Evolutionary conservation across 331 rosid species (phyloP), one percentile per base, ranked within the genome.

Genomic region (Acacia concinna): DNA sequence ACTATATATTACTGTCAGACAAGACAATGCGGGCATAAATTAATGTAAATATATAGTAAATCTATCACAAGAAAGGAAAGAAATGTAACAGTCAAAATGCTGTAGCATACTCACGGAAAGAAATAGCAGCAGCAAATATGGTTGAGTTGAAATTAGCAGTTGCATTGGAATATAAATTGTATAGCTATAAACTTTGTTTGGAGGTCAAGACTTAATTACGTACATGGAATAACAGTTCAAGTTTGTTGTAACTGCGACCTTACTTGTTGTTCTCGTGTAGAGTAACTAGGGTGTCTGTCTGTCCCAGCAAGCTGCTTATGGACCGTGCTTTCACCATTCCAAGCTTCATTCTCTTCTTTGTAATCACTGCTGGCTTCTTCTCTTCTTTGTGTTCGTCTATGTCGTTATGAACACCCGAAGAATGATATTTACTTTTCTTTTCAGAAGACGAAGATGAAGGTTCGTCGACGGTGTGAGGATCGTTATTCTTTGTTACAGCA

Each of bases 301-400:
- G 97, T 37, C 97, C 96, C n/a, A 94, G 83, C 86, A 94, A 88
- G 90, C 98, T 94, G 67, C 96, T 91, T 15, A 94, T 91, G 25
- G 97, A 94, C 15, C 98, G 85, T 0, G 98, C 98, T 83, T 94
- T 94, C 54, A 92, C 98, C 83, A 85, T 75, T 66, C 98, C 97
- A n/a, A 92, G 93, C 83, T 91, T 91, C 90, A 84, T 86, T 79
- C 82, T 92, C 86, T 86, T 94, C 90, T 80, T 83, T 0, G 82
- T 67, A n/a, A 44, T 70, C 10, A 51, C 4, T 43, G 74, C 21
- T 4, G 89, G 86, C 80, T 84, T 85, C 84, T 79, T 82, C 67
- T 64, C 80, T 43, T 81, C 84, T 0, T 62, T 78, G 23, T 70
- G 52, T 1, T 72, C 47, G 4, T 34, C 82, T 14, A 14, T 15